phyloP scores from a whole-genome alignment of 1,139 yeast species.

The Citeromyces hawaiiensis region DNA sequence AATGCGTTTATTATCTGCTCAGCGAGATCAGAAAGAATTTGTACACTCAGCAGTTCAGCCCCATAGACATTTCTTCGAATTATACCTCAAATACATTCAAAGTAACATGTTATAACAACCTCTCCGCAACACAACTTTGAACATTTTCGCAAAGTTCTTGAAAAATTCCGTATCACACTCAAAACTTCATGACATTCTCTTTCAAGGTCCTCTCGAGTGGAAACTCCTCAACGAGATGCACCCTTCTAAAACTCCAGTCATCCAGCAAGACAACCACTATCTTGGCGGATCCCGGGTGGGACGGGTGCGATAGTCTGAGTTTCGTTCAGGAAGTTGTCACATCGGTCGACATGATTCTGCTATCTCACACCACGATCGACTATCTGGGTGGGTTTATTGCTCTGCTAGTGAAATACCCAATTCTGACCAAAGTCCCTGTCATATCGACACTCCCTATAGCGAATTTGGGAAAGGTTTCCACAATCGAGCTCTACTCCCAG shows the following conservation, averaged over 20 bases:
- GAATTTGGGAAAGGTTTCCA: conserved; percentile 75
- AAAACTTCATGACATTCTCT: not conserved
- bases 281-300: conserved; percentile 67
- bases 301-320: conserved; percentile 30
- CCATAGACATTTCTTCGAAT: too few species aligned
- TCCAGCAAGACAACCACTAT: conserved; percentile 21
- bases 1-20: too few species aligned
- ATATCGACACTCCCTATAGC: conserved; percentile 84
- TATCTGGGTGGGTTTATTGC: conserved; percentile 74
- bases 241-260: not conserved
- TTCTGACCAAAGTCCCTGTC: conserved; percentile 56
- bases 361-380: conserved; percentile 79
- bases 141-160: too few species aligned
- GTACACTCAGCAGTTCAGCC: too few species aligned
- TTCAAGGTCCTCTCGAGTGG: conserved; percentile 1
- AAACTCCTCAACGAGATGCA: not conserved
- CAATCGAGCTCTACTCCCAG: conserved; percentile 68
- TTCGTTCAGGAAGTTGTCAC: conserved; percentile 31
- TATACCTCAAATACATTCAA: too few species aligned
- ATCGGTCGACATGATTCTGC: conserved; percentile 50
- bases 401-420: conserved; percentile 49
- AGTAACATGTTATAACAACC: too few species aligned
- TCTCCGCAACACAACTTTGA: too few species aligned
- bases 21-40: too few species aligned
- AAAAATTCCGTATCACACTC: too few species aligned